Evolutionary conservation across 768 basidiomycete species (phyloP).

Genomic region (Leccinum sublutescens): DNA sequence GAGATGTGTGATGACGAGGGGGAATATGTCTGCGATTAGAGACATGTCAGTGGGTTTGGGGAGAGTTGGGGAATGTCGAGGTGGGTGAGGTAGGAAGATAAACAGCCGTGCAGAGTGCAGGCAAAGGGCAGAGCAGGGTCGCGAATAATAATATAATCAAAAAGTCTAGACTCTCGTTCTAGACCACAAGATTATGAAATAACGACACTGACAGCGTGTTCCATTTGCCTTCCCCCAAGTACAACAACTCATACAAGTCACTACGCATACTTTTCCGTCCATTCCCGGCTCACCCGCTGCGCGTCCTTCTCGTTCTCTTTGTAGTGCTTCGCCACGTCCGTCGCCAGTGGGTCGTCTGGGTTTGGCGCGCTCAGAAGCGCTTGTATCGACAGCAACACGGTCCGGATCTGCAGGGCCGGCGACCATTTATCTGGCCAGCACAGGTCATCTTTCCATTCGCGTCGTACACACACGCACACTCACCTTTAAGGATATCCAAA

Average conservation of each 20-base stretch:
- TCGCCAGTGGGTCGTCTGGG: constrained; percentile 92
- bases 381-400: constrained; percentile 94
- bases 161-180: constrained; percentile 25
- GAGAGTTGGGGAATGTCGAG: not conserved
- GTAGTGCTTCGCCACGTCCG: constrained; percentile 97
- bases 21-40: constrained; percentile 35
- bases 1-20: constrained; percentile 33
- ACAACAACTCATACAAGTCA: constrained; percentile 6
- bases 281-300: constrained; percentile 88
- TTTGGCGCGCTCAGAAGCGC: constrained; percentile 96
- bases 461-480: constrained; percentile 15
- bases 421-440: constrained; percentile 89
- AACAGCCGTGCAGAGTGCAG: not conserved
- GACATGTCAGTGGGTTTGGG: constrained; percentile 22
- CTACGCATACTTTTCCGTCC: constrained; percentile 87
- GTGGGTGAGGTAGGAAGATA: constrained; percentile 3
- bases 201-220: constrained; percentile 6
- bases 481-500: constrained; percentile 95
- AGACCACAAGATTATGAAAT: constrained; percentile 18
- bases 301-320: constrained; percentile 96
- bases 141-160: constrained; percentile 14
- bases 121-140: constrained; percentile 15
- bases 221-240: not conserved
- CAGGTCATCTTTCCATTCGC: constrained; percentile 2
- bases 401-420: constrained; percentile 96